Conservation (phyloP, 176 grass and related monocot species). For the Bonia amplexicaulis region DNA sequence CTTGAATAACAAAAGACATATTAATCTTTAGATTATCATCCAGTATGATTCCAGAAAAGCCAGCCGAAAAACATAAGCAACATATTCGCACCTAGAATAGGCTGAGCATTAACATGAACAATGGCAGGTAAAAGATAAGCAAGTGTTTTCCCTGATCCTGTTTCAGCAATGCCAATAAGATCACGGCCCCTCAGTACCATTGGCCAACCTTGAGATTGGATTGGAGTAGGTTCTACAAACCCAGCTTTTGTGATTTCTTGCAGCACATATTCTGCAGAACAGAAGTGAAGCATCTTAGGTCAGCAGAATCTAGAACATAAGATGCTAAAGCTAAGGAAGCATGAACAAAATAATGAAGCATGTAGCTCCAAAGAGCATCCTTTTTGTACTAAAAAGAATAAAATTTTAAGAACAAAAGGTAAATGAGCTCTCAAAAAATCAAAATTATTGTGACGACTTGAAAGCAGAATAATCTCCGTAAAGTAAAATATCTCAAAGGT, state of each 20-base stretch:
- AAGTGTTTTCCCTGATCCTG: slow-evolving; percentile 96
- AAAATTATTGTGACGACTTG: background rate
- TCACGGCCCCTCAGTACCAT: slow-evolving; percentile 94
- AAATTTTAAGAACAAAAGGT: background rate
- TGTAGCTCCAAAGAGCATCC: background rate
- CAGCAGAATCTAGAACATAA: background rate
- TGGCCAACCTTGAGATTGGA: slow-evolving; percentile 96
- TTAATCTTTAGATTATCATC: background rate
- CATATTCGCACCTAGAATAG: slow-evolving; percentile 67
- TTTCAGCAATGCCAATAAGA: slow-evolving; percentile 96
- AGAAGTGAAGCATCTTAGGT: background rate
- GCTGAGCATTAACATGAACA: slow-evolving; percentile 94
- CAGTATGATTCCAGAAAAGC: slow-evolving; percentile 3
- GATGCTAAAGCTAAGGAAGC: background rate
- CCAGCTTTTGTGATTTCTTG: slow-evolving; percentile 90
- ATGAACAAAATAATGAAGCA: background rate
- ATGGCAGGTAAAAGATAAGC: slow-evolving; percentile 90
- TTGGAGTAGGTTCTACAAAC: slow-evolving; percentile 88
- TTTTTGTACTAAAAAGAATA: background rate
- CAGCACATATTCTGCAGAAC: slow-evolving; percentile 71
- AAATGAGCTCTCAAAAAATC: background rate
- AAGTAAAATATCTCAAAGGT: background rate
- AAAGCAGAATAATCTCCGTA: background rate
- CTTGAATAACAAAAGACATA: slow-evolving; percentile 44
- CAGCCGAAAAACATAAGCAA: slow-evolving; percentile 21